A percentile compares a stretch with the other conserved stretches of the same genome.
Evolutionary conservation across 164 flowering plant genomes (phyloP).

Genomic region (Platanus orientalis): DNA sequence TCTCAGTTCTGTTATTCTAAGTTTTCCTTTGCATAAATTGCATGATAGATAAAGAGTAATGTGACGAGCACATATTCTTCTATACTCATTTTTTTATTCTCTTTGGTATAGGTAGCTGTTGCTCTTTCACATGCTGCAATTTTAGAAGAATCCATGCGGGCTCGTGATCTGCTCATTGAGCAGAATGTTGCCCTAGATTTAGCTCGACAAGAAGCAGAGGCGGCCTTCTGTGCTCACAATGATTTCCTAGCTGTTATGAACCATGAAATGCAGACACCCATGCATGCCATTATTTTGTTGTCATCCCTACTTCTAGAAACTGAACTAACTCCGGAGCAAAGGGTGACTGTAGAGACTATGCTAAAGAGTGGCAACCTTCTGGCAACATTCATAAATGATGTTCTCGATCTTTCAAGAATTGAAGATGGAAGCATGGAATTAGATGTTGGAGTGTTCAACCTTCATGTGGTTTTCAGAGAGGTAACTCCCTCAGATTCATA

Average conservation of each 20-base stretch:
- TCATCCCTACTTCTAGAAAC: slow-evolving; percentile 73
- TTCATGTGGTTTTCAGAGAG: slow-evolving; percentile 58
- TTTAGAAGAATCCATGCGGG: slow-evolving; percentile 75
- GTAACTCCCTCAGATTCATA: no score
- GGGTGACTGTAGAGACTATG: slow-evolving; percentile 67
- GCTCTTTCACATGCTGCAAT: slow-evolving; percentile 87
- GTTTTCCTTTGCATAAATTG: no score
- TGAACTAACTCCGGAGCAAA: slow-evolving; percentile 57
- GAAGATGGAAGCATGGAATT: slow-evolving; percentile 77
- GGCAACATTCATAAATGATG: slow-evolving; percentile 71
- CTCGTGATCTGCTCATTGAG: slow-evolving; percentile 66
- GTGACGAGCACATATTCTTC: no score
- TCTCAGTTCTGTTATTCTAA: no score
- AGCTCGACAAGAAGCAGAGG: slow-evolving; percentile 74
- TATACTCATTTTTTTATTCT: no score
- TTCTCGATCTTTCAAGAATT: slow-evolving; percentile 71
- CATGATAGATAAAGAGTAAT: no score
- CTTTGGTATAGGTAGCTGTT: slow-evolving; percentile 59
- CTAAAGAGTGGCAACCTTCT: slow-evolving; percentile 71
- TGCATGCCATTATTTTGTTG: slow-evolving; percentile 61
- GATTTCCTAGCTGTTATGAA: slow-evolving; percentile 85
- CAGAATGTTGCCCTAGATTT: slow-evolving; percentile 69
- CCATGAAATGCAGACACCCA: slow-evolving; percentile 82
- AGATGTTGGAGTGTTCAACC: slow-evolving; percentile 42
- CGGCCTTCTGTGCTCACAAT: slow-evolving; percentile 67